Evolutionary conservation across 805 yeast genomes (phyloP).

Genomic region (Scheffersomyces ergatensis): DNA sequence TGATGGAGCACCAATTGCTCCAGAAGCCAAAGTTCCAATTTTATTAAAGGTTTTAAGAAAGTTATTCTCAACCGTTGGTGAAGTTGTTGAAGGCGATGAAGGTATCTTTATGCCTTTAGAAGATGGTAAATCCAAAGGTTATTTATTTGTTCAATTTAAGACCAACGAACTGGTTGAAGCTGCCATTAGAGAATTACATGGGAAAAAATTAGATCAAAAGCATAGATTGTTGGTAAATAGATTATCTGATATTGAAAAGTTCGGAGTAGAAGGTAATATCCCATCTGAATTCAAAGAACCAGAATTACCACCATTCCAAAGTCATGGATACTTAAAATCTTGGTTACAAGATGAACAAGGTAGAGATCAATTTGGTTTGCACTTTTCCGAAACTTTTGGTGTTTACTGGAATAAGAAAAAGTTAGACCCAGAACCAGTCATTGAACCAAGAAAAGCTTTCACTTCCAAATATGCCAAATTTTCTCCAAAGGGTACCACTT

Average conservation of each 20-base stretch:
- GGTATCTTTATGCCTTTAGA: constrained; percentile 82
- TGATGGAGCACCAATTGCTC: constrained; percentile 96
- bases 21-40: constrained; percentile 81
- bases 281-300: constrained; percentile 70
- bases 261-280: constrained; percentile 62
- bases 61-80: constrained; percentile 75
- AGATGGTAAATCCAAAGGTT: constrained; percentile 81
- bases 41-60: constrained; percentile 83
- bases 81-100: constrained; percentile 53
- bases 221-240: constrained; percentile 86
- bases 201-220: constrained; percentile 89
- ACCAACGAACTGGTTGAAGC: constrained; percentile 64
- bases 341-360: constrained; percentile 90
- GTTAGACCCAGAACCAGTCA: constrained; percentile 69
- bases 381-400: constrained; percentile 75
- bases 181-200: constrained; percentile 78
- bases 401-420: constrained; percentile 83
- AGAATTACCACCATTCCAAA: constrained; percentile 63
- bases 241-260: constrained; percentile 78
- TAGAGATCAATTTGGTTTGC: constrained; percentile 86
- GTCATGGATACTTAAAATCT: constrained; percentile 77
- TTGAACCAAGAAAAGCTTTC: constrained; percentile 80
- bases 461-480: constrained; percentile 85
- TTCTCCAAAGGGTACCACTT: constrained; percentile 89
- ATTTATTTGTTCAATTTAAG: constrained; percentile 78